Percentiles rank a stretch among this genome's conserved stretches.
phyloP scores from a whole-genome alignment of 2,329 filamentous ascomycete genomes.

The Alternaria ventricosa region DNA sequence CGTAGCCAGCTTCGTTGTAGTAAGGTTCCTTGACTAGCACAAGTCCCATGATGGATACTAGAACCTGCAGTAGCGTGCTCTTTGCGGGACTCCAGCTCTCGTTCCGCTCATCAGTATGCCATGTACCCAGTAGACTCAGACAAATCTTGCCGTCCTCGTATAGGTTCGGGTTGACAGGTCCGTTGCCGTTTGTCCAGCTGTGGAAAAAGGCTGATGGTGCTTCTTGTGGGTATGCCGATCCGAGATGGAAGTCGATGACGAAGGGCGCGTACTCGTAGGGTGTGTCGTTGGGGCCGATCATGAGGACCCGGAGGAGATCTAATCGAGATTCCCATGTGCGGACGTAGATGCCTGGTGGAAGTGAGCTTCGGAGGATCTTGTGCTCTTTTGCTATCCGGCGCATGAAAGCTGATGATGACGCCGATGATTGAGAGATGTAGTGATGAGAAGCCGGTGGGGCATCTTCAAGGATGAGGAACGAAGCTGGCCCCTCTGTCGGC shows the following conservation, averaged over 20 bases:
- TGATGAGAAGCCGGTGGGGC: slow-evolving; percentile 44
- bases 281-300: slow-evolving; percentile 65
- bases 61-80: slow-evolving; percentile 63
- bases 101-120: slow-evolving; percentile 60
- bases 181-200: slow-evolving; percentile 61
- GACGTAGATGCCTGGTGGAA: slow-evolving; percentile 64
- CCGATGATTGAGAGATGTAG: slow-evolving; percentile 48
- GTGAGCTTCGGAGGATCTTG: slow-evolving; percentile 60
- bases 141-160: slow-evolving; percentile 70
- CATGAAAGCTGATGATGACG: slow-evolving; percentile 53
- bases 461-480: slow-evolving; percentile 48
- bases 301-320: slow-evolving; percentile 64
- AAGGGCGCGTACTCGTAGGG: slow-evolving; percentile 68
- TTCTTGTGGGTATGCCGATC: slow-evolving; percentile 56
- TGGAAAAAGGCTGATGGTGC: slow-evolving; percentile 66
- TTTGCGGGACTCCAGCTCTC: slow-evolving; percentile 62
- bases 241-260: slow-evolving; percentile 64
- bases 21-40: slow-evolving; percentile 67
- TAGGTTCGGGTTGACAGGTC: slow-evolving; percentile 66
- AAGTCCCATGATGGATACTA: slow-evolving; percentile 64
- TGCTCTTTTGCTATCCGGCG: slow-evolving; percentile 65
- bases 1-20: slow-evolving; percentile 70
- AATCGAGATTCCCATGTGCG: slow-evolving; percentile 66
- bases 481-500: slow-evolving; percentile 12
- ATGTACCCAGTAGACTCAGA: slow-evolving; percentile 65